Conservation (phyloP, 2,329 filamentous ascomycete genomes). For the Calonectria ilicicola region DNA sequence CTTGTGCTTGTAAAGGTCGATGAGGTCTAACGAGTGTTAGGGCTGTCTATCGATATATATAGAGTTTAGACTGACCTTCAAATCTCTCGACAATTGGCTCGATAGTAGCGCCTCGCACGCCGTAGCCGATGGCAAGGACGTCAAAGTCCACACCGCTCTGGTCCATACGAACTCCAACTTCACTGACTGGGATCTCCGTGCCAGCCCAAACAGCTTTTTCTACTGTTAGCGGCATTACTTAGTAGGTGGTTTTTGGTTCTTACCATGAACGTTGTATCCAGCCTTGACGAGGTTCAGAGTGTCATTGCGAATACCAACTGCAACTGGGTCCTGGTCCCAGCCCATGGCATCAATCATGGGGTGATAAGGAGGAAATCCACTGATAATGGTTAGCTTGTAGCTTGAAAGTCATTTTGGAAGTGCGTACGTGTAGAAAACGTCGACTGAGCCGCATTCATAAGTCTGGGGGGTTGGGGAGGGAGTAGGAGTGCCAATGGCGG, state of each 20-base stretch:
- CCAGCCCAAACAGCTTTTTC: neutral
- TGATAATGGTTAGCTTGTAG: neutral
- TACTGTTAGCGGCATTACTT: neutral
- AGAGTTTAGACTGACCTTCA: neutral
- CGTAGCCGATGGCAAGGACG: neutral
- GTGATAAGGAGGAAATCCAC: neutral
- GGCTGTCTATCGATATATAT: neutral
- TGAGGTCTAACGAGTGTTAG: neutral
- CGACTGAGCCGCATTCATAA: neutral
- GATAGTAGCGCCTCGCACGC: neutral
- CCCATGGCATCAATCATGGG: neutral
- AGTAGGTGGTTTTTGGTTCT: neutral
- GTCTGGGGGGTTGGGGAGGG: neutral
- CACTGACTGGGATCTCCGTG: neutral
- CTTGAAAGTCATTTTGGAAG: neutral
- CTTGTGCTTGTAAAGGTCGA: neutral
- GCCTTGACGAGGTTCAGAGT: neutral
- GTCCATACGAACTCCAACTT: neutral
- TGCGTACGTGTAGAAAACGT: neutral
- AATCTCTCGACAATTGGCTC: neutral
- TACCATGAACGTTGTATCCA: slow-evolving; percentile 1
- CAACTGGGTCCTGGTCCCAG: neutral
- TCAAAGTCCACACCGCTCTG: neutral
- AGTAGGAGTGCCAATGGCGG: neutral
- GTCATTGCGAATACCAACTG: neutral